phyloP scores from a whole-genome alignment of 805 yeast species.

The Yarrowia yakushimensis region DNA sequence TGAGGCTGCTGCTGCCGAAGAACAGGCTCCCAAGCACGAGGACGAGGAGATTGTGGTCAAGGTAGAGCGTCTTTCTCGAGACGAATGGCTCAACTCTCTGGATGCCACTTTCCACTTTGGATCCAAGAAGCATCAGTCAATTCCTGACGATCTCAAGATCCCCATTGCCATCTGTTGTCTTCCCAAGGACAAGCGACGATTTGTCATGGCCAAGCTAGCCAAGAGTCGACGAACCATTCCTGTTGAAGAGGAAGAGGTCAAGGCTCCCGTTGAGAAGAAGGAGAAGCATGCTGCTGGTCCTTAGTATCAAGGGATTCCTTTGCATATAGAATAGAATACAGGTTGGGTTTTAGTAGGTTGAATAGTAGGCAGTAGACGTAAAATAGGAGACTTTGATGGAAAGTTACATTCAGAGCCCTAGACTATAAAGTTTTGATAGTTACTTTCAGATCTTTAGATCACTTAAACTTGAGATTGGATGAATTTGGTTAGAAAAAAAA shows the following conservation, averaged over 20 bases:
- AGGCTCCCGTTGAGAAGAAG: background rate
- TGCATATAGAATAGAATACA: conserved; percentile 15
- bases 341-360: background rate
- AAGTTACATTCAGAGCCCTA: too few relatives aligned
- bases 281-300: conserved; percentile 5
- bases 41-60: conserved; percentile 4
- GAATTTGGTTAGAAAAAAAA: too few relatives aligned
- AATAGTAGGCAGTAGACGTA: background rate
- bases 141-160: background rate
- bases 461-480: too few relatives aligned
- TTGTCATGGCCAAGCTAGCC: background rate
- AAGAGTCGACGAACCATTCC: background rate
- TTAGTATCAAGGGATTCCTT: background rate
- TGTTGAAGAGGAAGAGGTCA: too few relatives aligned
- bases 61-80: background rate
- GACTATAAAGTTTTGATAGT: too few relatives aligned
- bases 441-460: too few relatives aligned
- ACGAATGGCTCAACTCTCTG: background rate
- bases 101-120: conserved; percentile 10
- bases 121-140: conserved; percentile 15
- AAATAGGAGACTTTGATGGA: too few relatives aligned
- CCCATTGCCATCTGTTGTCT: conserved; percentile 12
- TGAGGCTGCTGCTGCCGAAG: conserved; percentile 7
- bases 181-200: conserved; percentile 6
- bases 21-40: background rate